Conservation (phyloP, 2,329 filamentous ascomycete genomes). For the Sporothrix variecibatus region DNA sequence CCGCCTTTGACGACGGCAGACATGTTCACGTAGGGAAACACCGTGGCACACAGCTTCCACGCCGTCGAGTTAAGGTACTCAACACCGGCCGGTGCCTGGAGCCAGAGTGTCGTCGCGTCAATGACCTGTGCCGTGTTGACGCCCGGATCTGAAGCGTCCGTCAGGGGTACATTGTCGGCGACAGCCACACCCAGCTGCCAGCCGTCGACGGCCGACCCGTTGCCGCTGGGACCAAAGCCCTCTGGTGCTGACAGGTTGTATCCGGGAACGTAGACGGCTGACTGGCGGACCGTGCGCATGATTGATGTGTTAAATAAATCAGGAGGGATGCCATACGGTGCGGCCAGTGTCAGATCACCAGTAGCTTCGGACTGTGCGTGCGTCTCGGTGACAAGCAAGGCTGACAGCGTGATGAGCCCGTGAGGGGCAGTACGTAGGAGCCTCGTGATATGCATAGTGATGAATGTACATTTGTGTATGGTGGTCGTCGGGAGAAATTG, state of each 20-base stretch:
- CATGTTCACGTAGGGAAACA: conserved; percentile 24
- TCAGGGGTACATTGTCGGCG: conserved; percentile 17
- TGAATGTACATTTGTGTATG: not conserved
- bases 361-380: conserved; percentile 14
- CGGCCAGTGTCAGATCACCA: conserved; percentile 7
- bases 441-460: not conserved
- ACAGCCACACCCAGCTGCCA: conserved; percentile 27
- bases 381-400: not conserved
- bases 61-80: conserved; percentile 2
- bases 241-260: conserved; percentile 25
- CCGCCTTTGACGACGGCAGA: not conserved
- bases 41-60: conserved; percentile 27
- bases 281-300: conserved; percentile 12
- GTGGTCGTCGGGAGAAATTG: not conserved
- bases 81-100: conserved; percentile 16
- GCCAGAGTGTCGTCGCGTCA: conserved; percentile 22
- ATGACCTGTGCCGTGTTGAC: conserved; percentile 5
- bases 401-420: not conserved
- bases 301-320: conserved; percentile 13
- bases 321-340: conserved; percentile 20
- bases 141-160: conserved; percentile 2
- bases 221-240: conserved; percentile 23
- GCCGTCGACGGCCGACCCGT: conserved; percentile 22
- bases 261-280: conserved; percentile 21
- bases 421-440: not conserved